A percentile compares a stretch with the other conserved stretches of the same genome.
Evolutionary conservation across 148 eudicot genomes (phyloP).

Genomic region (Cornus florida): DNA sequence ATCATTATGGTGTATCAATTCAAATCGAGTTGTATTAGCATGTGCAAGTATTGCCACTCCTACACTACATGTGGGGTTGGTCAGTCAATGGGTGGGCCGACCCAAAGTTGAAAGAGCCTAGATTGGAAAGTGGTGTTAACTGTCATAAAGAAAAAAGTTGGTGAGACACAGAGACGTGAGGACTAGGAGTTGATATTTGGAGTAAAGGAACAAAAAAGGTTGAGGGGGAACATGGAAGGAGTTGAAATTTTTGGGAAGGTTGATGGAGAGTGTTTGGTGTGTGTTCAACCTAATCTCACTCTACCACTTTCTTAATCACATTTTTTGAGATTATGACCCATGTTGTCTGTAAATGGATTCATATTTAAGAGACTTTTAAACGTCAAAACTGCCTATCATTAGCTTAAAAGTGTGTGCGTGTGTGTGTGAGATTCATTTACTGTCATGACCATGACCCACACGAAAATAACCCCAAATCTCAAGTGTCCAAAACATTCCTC

Average conservation of each 20-base stretch:
- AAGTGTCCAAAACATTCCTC: no score
- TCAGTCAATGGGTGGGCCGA: no score
- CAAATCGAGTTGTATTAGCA: no score
- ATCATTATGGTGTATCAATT: no score
- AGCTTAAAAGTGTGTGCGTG: neutral
- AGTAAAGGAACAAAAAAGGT: neutral
- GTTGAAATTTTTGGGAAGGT: neutral
- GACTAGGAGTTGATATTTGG: neutral
- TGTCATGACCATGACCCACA: no score
- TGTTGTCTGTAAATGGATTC: neutral
- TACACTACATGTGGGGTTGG: no score
- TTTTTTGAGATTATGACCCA: neutral
- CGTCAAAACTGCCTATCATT: neutral
- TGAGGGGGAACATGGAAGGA: neutral
- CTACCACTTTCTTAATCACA: neutral
- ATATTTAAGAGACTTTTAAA: neutral
- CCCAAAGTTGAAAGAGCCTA: no score
- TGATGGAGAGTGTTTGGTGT: neutral
- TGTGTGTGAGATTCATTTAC: no score
- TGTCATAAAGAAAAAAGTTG: neutral
- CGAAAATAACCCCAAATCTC: no score
- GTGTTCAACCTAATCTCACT: slow-evolving; percentile 14
- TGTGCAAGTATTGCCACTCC: no score
- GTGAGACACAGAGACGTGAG: neutral
- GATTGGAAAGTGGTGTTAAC: no score